Evolutionary conservation across 768 basidiomycete genomes (phyloP).

Genomic region (Tricholoma sp.): DNA sequence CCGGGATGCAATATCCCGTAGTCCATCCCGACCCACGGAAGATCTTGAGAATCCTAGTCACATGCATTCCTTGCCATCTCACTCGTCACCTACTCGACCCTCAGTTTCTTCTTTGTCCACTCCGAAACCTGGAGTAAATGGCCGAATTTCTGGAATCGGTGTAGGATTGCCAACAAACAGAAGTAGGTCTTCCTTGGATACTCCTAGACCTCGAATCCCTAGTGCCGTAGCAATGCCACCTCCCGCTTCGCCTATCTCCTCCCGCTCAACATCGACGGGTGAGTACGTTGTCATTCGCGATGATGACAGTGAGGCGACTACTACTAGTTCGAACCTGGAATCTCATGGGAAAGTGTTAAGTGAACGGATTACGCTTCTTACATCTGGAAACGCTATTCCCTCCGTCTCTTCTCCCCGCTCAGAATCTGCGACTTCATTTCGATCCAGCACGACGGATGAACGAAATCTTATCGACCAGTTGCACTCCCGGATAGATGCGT

Average conservation of each 20-base stretch:
- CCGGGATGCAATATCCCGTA: slow-evolving; percentile 28
- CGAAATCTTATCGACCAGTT: slow-evolving; percentile 33
- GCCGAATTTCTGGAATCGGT: slow-evolving; percentile 29
- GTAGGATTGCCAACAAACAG: slow-evolving; percentile 27
- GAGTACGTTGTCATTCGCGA: slow-evolving; percentile 15
- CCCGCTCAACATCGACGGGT: slow-evolving; percentile 34
- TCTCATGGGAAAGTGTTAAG: slow-evolving; percentile 37
- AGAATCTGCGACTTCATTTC: slow-evolving; percentile 33
- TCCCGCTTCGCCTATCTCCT: slow-evolving; percentile 56
- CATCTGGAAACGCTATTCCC: slow-evolving; percentile 17
- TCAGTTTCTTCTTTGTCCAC: slow-evolving; percentile 65
- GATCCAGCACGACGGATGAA: slow-evolving; percentile 30
- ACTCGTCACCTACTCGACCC: slow-evolving; percentile 37
- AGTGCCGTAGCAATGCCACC: slow-evolving; percentile 81
- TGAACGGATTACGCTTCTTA: slow-evolving; percentile 43
- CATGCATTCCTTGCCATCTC: slow-evolving; percentile 26
- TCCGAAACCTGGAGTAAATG: slow-evolving; percentile 47
- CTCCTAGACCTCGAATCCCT: slow-evolving; percentile 63
- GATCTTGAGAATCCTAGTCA: slow-evolving; percentile 22
- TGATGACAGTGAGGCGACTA: not conserved
- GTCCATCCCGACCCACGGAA: slow-evolving; percentile 23
- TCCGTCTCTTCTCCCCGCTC: slow-evolving; percentile 23
- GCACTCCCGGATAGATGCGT: slow-evolving; percentile 48
- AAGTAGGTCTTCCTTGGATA: slow-evolving; percentile 39
- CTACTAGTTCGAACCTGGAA: slow-evolving; percentile 29